Percentiles rank a stretch among this genome's conserved stretches.
Conservation (phyloP, 176 grass and related monocot genomes). For the Oryza brachyantha region DNA sequence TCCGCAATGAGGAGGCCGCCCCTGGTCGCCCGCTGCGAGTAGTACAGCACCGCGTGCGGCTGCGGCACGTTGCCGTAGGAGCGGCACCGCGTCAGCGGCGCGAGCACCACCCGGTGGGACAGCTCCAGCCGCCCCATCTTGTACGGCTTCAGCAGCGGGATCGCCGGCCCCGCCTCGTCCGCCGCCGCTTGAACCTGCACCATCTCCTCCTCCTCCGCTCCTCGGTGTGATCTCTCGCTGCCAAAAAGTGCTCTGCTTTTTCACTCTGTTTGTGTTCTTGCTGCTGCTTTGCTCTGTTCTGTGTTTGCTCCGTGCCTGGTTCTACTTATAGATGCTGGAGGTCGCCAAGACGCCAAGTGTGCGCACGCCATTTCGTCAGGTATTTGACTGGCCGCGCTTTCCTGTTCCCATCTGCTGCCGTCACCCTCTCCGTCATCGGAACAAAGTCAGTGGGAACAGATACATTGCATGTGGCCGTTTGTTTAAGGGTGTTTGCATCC, state of each 20-base stretch:
- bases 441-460: neutral
- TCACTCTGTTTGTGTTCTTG: neutral
- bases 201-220: neutral
- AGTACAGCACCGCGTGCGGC: conserved; percentile 41
- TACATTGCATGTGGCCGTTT: neutral
- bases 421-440: neutral
- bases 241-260: neutral
- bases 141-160: conserved; percentile 38
- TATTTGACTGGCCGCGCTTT: neutral
- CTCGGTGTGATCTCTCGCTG: neutral
- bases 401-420: neutral
- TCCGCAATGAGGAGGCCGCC: conserved; percentile 53
- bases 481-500: no score
- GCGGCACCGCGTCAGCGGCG: conserved; percentile 42
- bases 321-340: neutral
- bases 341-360: neutral
- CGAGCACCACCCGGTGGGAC: conserved; percentile 49
- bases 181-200: neutral
- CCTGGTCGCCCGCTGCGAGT: conserved; percentile 43
- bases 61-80: conserved; percentile 53
- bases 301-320: neutral
- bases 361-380: neutral
- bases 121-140: conserved; percentile 47
- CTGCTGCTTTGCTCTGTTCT: neutral
- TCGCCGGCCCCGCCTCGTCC: neutral